Base-by-base conservation (phyloP, 78 protist genomes). In the Blattamonas nauphoetae region DNA sequence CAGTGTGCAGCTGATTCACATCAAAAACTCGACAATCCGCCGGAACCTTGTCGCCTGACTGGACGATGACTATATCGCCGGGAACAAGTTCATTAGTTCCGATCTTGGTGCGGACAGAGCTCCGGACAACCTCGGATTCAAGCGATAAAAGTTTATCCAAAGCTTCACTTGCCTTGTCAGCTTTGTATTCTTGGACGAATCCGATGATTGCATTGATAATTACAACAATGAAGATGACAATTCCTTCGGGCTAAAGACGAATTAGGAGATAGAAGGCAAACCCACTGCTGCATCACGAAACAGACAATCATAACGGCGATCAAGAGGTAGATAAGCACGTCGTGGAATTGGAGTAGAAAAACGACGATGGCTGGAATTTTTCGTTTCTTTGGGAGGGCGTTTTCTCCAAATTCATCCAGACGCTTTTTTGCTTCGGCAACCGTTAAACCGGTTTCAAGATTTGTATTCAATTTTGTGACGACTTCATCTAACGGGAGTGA, bases 151-250 rank as follows among this genome's bases (percentile, higher is more conserved):
- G 79, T 44, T 4, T 33, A 88, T 84, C 88, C 78, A 88, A 44
- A 11, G 89, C 91, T 43, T 92, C 93, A 6, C 92, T 89, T 1
- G 93, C 95, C 21, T 38, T 1, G 63, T 90, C 95, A 0, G 95
- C 95, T 38, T 71, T 78, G 42, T 2, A 2, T 90, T 93, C 95
- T 38, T 93, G 95, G 85, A 84, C 78, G 5, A 93, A 91, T 6
- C 95, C 94, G 41, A 93, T 92, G 80, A 42, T 36, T 38, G 94
- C 95, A 36, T 91, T 93, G 82, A 78, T 36, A 36, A 92, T 41
- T 44, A 93, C 92, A n/a, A 94, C 93, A 29, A 89, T 41, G 41
- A 88, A 55, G 81, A 93, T 93, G 41, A 93, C 95, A 78, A 45
- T n/a, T 2, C 33, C 2, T 21, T 87, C 89, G 4, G 44, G 4